Conservation (phyloP, 2,329 filamentous ascomycete genomes). For the Trichoderma simmonsii region DNA sequence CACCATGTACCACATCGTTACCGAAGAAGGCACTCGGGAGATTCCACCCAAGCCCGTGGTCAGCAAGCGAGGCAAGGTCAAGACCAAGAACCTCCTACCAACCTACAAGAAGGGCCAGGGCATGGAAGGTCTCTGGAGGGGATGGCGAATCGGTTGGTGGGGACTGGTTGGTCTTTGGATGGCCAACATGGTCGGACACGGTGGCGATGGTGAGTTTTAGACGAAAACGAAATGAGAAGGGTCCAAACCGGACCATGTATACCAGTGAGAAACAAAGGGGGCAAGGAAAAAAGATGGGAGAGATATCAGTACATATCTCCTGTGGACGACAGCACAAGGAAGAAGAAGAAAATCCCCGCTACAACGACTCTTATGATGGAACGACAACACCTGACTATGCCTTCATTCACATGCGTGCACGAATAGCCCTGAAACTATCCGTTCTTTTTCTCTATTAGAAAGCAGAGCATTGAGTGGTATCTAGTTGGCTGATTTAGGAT, state of each 20-base stretch:
- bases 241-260: slow-evolving; percentile 15
- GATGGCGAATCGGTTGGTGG: slow-evolving; percentile 78
- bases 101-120: slow-evolving; percentile 61
- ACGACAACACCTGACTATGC: slow-evolving; percentile 32
- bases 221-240: not conserved
- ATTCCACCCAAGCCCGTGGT: slow-evolving; percentile 35
- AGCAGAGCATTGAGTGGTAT: slow-evolving; percentile 7
- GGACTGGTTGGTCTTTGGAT: slow-evolving; percentile 72
- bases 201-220: slow-evolving; percentile 60
- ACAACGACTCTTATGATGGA: slow-evolving; percentile 39
- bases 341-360: slow-evolving; percentile 32
- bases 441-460: slow-evolving; percentile 4
- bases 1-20: slow-evolving; percentile 83
- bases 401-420: slow-evolving; percentile 11
- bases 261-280: slow-evolving; percentile 25
- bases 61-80: slow-evolving; percentile 33
- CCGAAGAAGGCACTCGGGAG: slow-evolving; percentile 71
- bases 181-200: slow-evolving; percentile 60
- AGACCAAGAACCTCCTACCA: slow-evolving; percentile 31
- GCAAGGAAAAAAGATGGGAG: not conserved
- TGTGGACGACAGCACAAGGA: slow-evolving; percentile 28
- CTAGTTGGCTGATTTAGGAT: slow-evolving; percentile 6
- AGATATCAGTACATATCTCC: not conserved
- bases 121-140: slow-evolving; percentile 64
- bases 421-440: slow-evolving; percentile 11